Percentiles rank a stretch among this genome's conserved stretches.
Evolutionary conservation across 2,329 filamentous ascomycete genomes (phyloP).

Genomic region (Phoma sp.): DNA sequence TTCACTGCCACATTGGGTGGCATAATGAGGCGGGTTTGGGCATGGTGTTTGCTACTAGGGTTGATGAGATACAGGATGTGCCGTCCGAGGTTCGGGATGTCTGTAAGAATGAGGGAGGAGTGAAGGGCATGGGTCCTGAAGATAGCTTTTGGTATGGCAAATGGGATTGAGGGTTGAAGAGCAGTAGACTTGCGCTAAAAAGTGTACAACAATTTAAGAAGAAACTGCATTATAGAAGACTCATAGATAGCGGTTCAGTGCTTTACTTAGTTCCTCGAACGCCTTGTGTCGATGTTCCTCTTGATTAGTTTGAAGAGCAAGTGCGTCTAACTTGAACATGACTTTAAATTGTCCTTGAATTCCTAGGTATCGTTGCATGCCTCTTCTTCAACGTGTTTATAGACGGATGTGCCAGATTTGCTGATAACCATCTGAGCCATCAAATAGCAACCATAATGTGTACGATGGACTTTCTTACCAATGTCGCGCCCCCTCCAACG

Average conservation of each 20-base stretch:
- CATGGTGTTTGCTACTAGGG: slow-evolving; percentile 65
- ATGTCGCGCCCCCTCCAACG: no score
- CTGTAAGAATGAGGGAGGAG: slow-evolving; percentile 55
- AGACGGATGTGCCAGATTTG: no score
- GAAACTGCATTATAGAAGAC: background rate
- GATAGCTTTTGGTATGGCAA: slow-evolving; percentile 57
- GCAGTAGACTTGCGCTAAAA: background rate
- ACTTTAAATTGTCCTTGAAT: no score
- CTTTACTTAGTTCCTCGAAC: background rate
- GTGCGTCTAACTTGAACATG: no score
- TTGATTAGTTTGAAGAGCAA: background rate
- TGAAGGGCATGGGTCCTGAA: slow-evolving; percentile 56
- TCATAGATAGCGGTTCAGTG: background rate
- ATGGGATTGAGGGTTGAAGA: slow-evolving; percentile 6
- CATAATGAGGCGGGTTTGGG: slow-evolving; percentile 47
- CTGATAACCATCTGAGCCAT: no score
- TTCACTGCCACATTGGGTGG: slow-evolving; percentile 83
- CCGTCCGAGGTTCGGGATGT: slow-evolving; percentile 56
- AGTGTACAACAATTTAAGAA: background rate
- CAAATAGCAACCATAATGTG: background rate
- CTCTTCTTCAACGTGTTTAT: no score
- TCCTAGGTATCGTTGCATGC: no score
- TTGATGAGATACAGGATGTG: slow-evolving; percentile 57
- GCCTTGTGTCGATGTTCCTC: background rate
- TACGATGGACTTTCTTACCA: background rate